Evolutionary conservation across 306 rosid genomes (phyloP), one percentile per base, ranked within the genome.

Genomic region (Aeschynomene evenia): DNA sequence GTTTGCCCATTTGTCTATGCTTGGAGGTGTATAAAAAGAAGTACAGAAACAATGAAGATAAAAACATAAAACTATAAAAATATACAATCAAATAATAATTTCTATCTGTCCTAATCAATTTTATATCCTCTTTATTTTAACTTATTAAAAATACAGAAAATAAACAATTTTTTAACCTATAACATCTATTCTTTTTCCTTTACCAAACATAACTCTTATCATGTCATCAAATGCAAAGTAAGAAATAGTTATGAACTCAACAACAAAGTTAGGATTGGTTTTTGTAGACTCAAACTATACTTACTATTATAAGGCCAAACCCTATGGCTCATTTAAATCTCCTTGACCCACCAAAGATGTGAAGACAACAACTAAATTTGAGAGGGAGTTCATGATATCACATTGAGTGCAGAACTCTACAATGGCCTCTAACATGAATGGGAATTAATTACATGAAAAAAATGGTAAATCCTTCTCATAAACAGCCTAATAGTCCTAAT

Each of bases 321-420:
- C 5, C 6, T 10, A 45, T 3, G 12, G 23, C 37, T 23, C 55
- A 24, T 3, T 9, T 43, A 14, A 50, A 20, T 9, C n/a, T 4
- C 14, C 13, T 7, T 37, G n/a, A 37, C 14, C 13, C 43, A 34
- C 40, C 46, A 45, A 29, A 10, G 40, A 0, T 37, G 18, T 22
- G 37, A 52, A 7, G 39, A 50, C 14, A 31, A 18, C 6, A 34
- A 0, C 15, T 42, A 12, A 42, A 42, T 14, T 12, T 42, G 48
- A 42, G 2, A 26, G 48, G 14, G 2, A 26, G 29, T 18, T 4
- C 56, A 15, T 26, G 61, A 55, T 26, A 1, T 5, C 29, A 7
- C 37, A 40, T 55, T 70, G 56, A 70, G 16, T 56, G 66, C 66
- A 55, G 56, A 70, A 70, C 65, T 11, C 15, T 28, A 26, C 4